Evolutionary conservation across 352 stramenopile genomes (phyloP).

Genomic region (Aphanomyces stellatus): DNA sequence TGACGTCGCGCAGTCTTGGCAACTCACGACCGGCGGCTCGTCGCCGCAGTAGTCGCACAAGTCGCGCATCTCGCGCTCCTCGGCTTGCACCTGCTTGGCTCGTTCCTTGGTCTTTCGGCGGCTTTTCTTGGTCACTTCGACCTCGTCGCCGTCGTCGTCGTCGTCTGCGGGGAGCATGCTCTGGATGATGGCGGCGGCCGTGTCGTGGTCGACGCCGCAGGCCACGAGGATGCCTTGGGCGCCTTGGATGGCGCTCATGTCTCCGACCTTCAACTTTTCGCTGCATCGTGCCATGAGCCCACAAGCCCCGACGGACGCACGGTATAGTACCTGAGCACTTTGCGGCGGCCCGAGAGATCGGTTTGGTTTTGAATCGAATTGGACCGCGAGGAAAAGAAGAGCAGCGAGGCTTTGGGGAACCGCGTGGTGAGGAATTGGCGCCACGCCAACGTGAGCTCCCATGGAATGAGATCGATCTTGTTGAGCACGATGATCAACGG

Average conservation of each 20-base stretch:
- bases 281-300: too few species aligned
- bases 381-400: conserved; percentile 73
- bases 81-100: conserved; percentile 22
- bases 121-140: conserved; percentile 29
- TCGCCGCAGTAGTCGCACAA: conserved; percentile 66
- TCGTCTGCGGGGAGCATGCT: conserved; percentile 43
- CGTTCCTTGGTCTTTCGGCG: conserved; percentile 51
- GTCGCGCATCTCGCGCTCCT: conserved; percentile 9
- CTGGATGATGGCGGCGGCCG: conserved; percentile 50
- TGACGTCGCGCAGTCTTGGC: conserved; percentile 45
- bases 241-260: conserved; percentile 50
- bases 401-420: conserved; percentile 56
- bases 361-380: conserved; percentile 56
- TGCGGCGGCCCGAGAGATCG: conserved; percentile 53
- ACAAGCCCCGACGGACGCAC: too few species aligned
- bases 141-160: conserved; percentile 14
- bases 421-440: conserved; percentile 46
- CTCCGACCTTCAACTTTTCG: conserved; percentile 73
- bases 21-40: conserved; percentile 48
- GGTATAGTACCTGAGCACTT: conserved; percentile 46
- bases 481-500: conserved; percentile 78
- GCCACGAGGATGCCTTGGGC: conserved; percentile 58
- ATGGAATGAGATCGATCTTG: conserved; percentile 74
- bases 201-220: conserved; percentile 42
- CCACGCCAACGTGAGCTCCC: conserved; percentile 52